Evolutionary conservation across 331 rosid species (phyloP), one percentile per base, ranked within the genome.

Genomic region (Erythrophleum ivorense): DNA sequence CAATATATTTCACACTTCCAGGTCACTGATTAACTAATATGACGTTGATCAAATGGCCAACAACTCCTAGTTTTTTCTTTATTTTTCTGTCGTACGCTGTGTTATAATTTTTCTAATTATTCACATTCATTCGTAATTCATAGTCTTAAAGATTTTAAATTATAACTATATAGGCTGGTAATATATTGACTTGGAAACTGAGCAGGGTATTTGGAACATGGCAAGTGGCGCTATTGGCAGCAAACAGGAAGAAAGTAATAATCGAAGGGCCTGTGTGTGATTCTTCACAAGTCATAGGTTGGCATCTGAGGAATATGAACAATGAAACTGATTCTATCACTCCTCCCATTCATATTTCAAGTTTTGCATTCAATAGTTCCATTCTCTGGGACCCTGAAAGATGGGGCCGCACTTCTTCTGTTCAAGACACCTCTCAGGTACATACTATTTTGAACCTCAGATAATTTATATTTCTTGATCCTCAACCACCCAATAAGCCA

Each of bases 321-420:
- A 93, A 87, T 53, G 88, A 93, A 55, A 89, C 94, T 19, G 92
- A 88, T 3, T 68, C 89, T 33, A 73, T 60, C 13, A 86, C 84
- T 62, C 90, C 89, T 79, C 89, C 84, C 0, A 91, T 92, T 84
- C 97, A 92, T 81, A 90, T 94, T 55, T 94, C 99, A 24, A 96
- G 92, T 80, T 92, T 96, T 77, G 98, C 91, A 18, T 96, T 96
- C 90, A 96, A 96, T 69, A 96, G 97, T 63, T 94, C 97, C 18
- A 96, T 94, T n/a, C 97, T 94, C 2, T 96, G 98, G 97, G 98
- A 96, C 59, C 97, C 98, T 1, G 98, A 95, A 79, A 87, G 99
- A 86, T 96, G 99, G 99, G 99, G 99, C 78, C 92, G 99, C 66
- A 91, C 97, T 88, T 94, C 99, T 5, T 88, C 99, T 21, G 84